Evolutionary conservation across 2,329 filamentous ascomycete species (phyloP).

Genomic region (Arthrobotrys musiformis): DNA sequence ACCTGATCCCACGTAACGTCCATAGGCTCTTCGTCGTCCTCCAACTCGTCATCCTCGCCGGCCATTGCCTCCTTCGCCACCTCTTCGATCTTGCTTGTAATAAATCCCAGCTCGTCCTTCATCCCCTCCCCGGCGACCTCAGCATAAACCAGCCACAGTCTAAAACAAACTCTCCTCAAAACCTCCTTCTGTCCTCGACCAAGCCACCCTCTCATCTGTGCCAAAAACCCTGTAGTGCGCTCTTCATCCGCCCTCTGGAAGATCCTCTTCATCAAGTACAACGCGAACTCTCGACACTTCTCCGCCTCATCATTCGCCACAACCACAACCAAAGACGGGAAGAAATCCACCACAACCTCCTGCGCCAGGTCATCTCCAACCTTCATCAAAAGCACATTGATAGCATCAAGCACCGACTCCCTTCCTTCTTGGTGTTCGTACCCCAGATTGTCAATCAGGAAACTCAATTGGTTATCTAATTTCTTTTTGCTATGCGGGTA

Average conservation of each 20-base stretch:
- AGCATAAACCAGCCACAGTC: constrained; percentile 85
- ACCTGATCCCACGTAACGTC: constrained; percentile 76
- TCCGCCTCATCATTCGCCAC: constrained; percentile 88
- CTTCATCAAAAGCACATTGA: constrained; percentile 87
- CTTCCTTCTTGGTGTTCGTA: constrained; percentile 90
- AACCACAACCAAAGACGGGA: constrained; percentile 84
- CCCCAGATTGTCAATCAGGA: constrained; percentile 88
- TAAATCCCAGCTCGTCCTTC: constrained; percentile 34
- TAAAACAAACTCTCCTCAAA: constrained; percentile 78
- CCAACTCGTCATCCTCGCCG: constrained; percentile 61
- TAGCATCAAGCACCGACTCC: constrained; percentile 89
- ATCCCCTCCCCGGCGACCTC: constrained; percentile 63
- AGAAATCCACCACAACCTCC: constrained; percentile 82
- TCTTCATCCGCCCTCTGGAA: constrained; percentile 82
- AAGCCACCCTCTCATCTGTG: constrained; percentile 78
- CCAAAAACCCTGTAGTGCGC: constrained; percentile 75
- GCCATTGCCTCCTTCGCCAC: constrained; percentile 43
- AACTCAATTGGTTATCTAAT: constrained; percentile 88
- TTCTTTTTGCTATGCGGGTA: constrained; percentile 92
- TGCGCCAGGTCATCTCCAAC: constrained; percentile 83
- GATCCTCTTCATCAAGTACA: constrained; percentile 79
- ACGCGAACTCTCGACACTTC: constrained; percentile 84
- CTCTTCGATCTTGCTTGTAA: constrained; percentile 38
- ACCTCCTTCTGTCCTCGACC: constrained; percentile 77
- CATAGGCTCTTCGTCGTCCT: constrained; percentile 64